phyloP scores from a whole-genome alignment of 768 basidiomycete species.

The Pleurotus tuoliensis region DNA sequence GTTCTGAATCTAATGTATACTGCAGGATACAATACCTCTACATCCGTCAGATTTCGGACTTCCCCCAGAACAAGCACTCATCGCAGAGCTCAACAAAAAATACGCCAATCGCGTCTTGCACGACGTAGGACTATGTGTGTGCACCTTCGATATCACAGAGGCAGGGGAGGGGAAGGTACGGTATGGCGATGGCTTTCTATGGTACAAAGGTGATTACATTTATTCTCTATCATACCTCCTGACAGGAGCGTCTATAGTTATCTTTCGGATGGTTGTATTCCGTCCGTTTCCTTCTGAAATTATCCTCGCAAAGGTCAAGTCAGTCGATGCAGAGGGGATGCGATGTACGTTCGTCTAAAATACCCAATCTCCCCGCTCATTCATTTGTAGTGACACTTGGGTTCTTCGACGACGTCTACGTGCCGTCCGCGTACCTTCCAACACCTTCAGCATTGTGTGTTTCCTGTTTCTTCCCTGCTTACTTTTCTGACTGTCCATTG shows the following conservation, averaged over 20 bases:
- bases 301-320: slow-evolving; percentile 83
- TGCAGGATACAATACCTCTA: slow-evolving; percentile 87
- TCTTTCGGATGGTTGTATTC: slow-evolving; percentile 88
- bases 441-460: slow-evolving; percentile 77
- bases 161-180: slow-evolving; percentile 90
- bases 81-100: slow-evolving; percentile 88
- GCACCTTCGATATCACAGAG: slow-evolving; percentile 82
- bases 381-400: slow-evolving; percentile 65
- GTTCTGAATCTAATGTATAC: neutral
- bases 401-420: slow-evolving; percentile 93
- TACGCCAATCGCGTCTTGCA: slow-evolving; percentile 91
- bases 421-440: slow-evolving; percentile 77
- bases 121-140: slow-evolving; percentile 88
- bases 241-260: slow-evolving; percentile 42
- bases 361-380: neutral
- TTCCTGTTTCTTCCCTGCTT: neutral
- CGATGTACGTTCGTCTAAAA: slow-evolving; percentile 50
- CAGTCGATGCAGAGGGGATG: slow-evolving; percentile 81
- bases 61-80: slow-evolving; percentile 75
- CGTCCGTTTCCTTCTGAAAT: slow-evolving; percentile 90
- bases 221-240: neutral
- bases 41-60: slow-evolving; percentile 82
- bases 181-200: slow-evolving; percentile 92
- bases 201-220: slow-evolving; percentile 76
- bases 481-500: neutral